Evolutionary conservation across 176 grass and related monocot genomes (phyloP), one percentile per base, ranked within the genome.

Genomic region (Dendrocalamus sinicus): DNA sequence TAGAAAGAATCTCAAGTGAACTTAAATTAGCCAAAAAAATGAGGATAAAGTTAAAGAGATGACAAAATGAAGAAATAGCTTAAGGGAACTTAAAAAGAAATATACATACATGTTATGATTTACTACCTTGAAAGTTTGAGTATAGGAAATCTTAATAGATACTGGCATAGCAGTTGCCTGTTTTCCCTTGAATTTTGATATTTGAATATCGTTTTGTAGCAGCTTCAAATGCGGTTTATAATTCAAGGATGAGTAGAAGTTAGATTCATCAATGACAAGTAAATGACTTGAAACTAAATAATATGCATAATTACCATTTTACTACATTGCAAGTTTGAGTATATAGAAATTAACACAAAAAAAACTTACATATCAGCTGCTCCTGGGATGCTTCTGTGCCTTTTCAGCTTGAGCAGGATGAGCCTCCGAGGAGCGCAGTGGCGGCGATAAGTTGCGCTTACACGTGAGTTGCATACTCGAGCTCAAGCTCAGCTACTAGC

Each of bases 181-280:
- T 57, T 80, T 79, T 61, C 0, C n/a, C n/a, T 24, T 63, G 19
- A 50, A 26, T 45, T 50, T 74, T 87, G 77, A 87, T 23, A 76
- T 80, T 52, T 53, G 48, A 87, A 84, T 26, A 62, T 76, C 75
- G 12, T 44, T 88, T 64, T 84, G 81, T 26, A 88, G 76, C 64
- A 88, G 55, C 70, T 84, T 62, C 76, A 55, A 80, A 88, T 81
- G 53, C 2, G 28, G 62, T 67, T 84, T 82, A 67, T 71, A 77
- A 84, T 79, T 53, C 47, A 90, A 45, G 55, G 76, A 88, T 61
- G 90, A 79, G 69, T 28, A 1, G 67, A 86, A 77, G 39, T 80
- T 70, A 45, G 59, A 76, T 89, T 78, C 70, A 3, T 51, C 81
- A 17, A 26, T 85, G 12, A 5, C 84, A 87, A 88, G 96, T 93